Evolutionary conservation across 768 basidiomycete species (phyloP), one percentile per base, ranked within the genome.

Genomic region (Serendipita sp.): DNA sequence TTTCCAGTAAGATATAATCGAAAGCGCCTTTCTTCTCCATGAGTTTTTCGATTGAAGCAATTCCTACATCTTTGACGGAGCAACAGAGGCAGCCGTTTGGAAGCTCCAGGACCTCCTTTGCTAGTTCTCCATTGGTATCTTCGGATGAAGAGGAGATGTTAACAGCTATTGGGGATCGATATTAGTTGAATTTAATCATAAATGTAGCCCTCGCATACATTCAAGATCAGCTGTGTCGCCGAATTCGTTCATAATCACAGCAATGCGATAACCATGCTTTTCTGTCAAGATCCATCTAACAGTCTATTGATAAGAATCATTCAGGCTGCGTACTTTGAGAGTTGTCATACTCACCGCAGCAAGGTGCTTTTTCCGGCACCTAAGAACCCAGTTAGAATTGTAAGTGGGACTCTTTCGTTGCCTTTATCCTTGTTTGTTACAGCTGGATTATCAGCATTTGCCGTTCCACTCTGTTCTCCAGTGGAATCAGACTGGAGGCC

Each of bases 61-160:
- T 81, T 1, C 96, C 96, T 10, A 85, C 79, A 72, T 98, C 94
- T 70, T 96, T 95, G 76, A 97, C 90, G 66, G 92, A 94, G 73
- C 96, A 99, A 74, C 96, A 99, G n/a, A 99, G 74, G 73, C 96
- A 98, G 16, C 96, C 96, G 73, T 99, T 95, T 0, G 92, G 85
- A 1, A 98, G 81, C 69, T 96, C 93, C 8, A 99, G 82, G 70
- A 95, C 84, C 70, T 94, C 91, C 71, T 91, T 87, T 1, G 86
- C 85, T 51, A 82, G 76, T 56, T 83, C 80, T 16, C 80, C 84
- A 2, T 71, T 74, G 5, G 84, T 84, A 68, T 85, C 82, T 38
- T 83, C 81, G 1, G 76, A 75, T 7, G 18, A 51, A 11, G 85
- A 85, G 2, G 88, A 80, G 5, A 97, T 81, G 65, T 89, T 91